phyloP scores from a whole-genome alignment of 495 filamentous ascomycete genomes.

The Podospora pseudoanserina region DNA sequence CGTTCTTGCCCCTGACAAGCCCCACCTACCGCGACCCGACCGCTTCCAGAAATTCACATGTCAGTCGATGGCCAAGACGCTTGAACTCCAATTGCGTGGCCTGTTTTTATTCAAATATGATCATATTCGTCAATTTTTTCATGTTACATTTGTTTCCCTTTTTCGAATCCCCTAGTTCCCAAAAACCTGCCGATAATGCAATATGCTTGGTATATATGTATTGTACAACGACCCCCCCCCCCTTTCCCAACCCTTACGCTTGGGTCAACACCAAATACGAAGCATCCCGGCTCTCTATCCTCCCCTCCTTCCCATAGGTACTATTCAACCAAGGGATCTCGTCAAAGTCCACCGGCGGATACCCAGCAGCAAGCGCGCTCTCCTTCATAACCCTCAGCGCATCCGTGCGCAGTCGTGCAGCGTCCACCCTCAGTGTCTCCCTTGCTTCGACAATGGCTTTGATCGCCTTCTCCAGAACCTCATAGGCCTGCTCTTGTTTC shows the following conservation, averaged over 20 bases:
- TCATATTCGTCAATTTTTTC: background rate
- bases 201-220: background rate
- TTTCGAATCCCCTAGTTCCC: background rate
- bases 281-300: background rate
- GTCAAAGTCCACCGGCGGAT: slow-evolving; percentile 22
- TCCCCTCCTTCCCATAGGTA: background rate
- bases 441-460: slow-evolving; percentile 11
- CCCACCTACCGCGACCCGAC: no score
- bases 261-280: background rate
- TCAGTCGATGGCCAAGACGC: slow-evolving; percentile 29
- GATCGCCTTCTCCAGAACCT: slow-evolving; percentile 19
- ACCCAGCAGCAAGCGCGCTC: slow-evolving; percentile 22
- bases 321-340: slow-evolving; percentile 22
- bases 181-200: slow-evolving; percentile 11
- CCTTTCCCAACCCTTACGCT: background rate
- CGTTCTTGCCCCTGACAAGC: slow-evolving; percentile 23
- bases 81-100: slow-evolving; percentile 7
- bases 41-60: slow-evolving; percentile 28
- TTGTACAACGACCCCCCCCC: background rate
- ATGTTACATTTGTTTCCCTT: background rate
- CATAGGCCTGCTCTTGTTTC: slow-evolving; percentile 6
- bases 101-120: slow-evolving; percentile 5
- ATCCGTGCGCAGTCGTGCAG: slow-evolving; percentile 15
- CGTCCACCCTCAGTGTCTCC: slow-evolving; percentile 17
- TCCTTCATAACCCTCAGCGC: slow-evolving; percentile 29